A percentile compares a stretch with the other conserved stretches of the same genome.
These are phyloP conservation scores for Sporodiniella umbellata DNA, from an alignment of 371 early-diverging fungal genomes.

Conservation along the genomic window DNA sequence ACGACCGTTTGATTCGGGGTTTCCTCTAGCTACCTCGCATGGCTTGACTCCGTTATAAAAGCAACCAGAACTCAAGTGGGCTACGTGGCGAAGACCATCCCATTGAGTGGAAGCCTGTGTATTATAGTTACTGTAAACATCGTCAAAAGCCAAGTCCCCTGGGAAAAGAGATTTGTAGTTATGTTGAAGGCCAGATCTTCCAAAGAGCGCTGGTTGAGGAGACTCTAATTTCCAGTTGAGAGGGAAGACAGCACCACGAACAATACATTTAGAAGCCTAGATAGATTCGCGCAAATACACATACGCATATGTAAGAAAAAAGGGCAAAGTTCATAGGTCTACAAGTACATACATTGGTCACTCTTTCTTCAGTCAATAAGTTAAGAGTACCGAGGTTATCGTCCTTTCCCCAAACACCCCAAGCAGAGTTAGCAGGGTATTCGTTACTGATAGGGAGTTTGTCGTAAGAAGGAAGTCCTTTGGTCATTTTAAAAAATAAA, in stretches of 20 bases:
- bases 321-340: too few relatives aligned
- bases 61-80: constrained; percentile 10
- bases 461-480: constrained; percentile 18
- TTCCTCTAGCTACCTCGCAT: constrained; percentile 14
- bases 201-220: constrained; percentile 24
- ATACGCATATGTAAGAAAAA: too few relatives aligned
- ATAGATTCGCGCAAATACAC: too few relatives aligned
- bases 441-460: constrained; percentile 18
- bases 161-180: constrained; percentile 11
- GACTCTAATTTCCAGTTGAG: constrained; percentile 40
- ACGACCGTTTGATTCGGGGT: constrained; percentile 10
- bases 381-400: constrained; percentile 48
- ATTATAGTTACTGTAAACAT: constrained; percentile 35
- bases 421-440: constrained; percentile 27
- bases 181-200: constrained; percentile 22
- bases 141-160: constrained; percentile 25
- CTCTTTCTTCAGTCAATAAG: constrained; percentile 29
- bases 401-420: constrained; percentile 47
- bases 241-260: constrained; percentile 28
- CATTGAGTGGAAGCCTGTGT: constrained; percentile 41
- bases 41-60: constrained; percentile 36
- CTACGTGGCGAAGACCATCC: constrained; percentile 43
- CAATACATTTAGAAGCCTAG: constrained; percentile 22
- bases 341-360: constrained; percentile 32
- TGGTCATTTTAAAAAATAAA: neutral